Conservation (phyloP, 1,284 basidiomycete genomes). For the Amylostereum areolatum region DNA sequence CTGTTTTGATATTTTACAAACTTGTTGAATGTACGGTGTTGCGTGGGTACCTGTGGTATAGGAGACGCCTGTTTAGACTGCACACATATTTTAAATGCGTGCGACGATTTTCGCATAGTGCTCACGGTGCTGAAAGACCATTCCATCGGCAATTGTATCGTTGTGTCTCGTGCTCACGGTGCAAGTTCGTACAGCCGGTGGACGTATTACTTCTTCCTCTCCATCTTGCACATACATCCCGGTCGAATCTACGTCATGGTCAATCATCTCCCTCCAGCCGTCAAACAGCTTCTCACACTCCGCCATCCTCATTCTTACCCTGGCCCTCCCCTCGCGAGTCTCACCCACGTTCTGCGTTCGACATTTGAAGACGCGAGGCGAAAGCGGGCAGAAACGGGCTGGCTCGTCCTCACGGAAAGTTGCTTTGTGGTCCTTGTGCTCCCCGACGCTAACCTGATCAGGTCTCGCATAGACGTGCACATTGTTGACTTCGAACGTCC, state of each 20-base stretch:
- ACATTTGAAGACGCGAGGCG: slow-evolving; percentile 59
- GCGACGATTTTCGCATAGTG: no score
- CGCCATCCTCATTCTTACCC: slow-evolving; percentile 60
- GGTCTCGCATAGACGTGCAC: slow-evolving; percentile 55
- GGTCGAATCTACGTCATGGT: slow-evolving; percentile 36
- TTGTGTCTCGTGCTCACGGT: no score
- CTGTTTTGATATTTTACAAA: no score
- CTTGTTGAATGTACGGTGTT: no score
- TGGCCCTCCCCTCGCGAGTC: slow-evolving; percentile 46
- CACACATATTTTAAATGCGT: no score
- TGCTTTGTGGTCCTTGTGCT: no score
- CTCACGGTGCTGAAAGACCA: no score
- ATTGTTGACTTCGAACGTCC: slow-evolving; percentile 77
- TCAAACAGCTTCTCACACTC: slow-evolving; percentile 72
- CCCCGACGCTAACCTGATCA: not conserved
- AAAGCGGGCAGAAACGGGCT: slow-evolving; percentile 68
- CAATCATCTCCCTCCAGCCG: slow-evolving; percentile 37
- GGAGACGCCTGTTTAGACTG: no score
- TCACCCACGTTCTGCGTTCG: slow-evolving; percentile 52
- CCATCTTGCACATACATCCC: slow-evolving; percentile 21
- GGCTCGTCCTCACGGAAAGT: slow-evolving; percentile 69
- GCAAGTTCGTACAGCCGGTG: no score
- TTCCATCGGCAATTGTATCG: no score
- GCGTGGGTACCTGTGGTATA: no score
- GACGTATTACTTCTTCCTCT: no score